Evolutionary conservation across 1,284 basidiomycete species (phyloP).

Genomic region (Garcileccinum viscosum): DNA sequence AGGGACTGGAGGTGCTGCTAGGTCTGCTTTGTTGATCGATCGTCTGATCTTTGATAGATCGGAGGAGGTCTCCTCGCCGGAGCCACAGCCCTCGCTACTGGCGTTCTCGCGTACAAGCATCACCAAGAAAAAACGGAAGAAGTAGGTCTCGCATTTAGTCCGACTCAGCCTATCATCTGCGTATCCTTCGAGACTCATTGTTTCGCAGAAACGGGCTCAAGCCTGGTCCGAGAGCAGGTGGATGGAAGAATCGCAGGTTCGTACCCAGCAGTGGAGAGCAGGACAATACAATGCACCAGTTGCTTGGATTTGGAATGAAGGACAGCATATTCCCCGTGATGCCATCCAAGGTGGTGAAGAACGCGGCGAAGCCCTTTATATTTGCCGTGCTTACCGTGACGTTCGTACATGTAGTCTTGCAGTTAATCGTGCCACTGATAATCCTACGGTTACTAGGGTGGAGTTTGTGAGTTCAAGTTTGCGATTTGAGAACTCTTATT

Average conservation of each 20-base stretch:
- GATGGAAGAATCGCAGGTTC: conserved; percentile 61
- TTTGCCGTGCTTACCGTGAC: conserved; percentile 65
- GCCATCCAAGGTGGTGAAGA: conserved; percentile 67
- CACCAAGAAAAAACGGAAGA: conserved; percentile 65
- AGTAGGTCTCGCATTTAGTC: conserved; percentile 40
- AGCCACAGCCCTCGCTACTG: conserved; percentile 55
- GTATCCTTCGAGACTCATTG: not conserved
- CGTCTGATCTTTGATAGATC: conserved; percentile 47
- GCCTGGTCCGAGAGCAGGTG: conserved; percentile 61
- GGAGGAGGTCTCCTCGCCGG: conserved; percentile 69
- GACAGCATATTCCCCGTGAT: conserved; percentile 60
- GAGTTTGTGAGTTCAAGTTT: conserved; percentile 53
- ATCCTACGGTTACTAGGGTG: conserved; percentile 45
- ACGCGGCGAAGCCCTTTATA: conserved; percentile 56
- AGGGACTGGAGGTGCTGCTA: conserved; percentile 57
- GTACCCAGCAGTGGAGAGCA: conserved; percentile 55
- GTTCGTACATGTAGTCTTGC: conserved; percentile 42
- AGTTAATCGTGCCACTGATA: conserved; percentile 15
- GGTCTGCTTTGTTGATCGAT: conserved; percentile 1
- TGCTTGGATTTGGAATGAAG: conserved; percentile 67
- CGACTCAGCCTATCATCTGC: not conserved
- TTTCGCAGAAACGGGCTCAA: conserved; percentile 54
- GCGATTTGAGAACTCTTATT: not conserved
- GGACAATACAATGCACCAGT: conserved; percentile 53
- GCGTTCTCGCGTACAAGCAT: conserved; percentile 57